Base-by-base conservation (phyloP, 768 basidiomycete species). In the Termitomyces sp. region DNA sequence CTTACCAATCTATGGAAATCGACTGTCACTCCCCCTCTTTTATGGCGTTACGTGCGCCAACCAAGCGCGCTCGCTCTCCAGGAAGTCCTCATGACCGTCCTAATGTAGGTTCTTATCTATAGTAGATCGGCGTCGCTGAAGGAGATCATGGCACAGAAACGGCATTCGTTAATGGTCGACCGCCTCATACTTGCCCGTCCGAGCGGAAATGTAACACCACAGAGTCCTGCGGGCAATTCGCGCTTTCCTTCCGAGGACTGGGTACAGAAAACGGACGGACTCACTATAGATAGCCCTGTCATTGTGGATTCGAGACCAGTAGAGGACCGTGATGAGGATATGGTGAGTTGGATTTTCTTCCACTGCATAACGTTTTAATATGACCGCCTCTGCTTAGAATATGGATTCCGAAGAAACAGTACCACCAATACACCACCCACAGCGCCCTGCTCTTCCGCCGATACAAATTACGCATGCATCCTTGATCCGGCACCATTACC, bases 181-280 rank as follows among this genome's bases (percentile, higher is more conserved):
- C 61, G 54, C 33, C 42, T 61, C 26, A 45, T 44, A 18, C 60
- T 64, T 50, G 51, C 57, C 38, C 57, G 64, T 57, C 50, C 65
- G 35, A 56, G 60, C 52, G 54, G 48, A 18, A 51, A 61, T 43
- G 56, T 47, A 9, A 60, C 60, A 20, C 55, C 64, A 9, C 49
- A 54, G 22, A 60, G 58, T 45, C 46, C 79, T 55, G 64, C 72
- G 45, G 66, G 60, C 65, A 74, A 71, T 62, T 75, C 78, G 63
- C 69, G 76, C 28, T 72, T 77, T 43, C 69, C 72, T 18, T 78
- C 82, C 9, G 89, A 90, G 58, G 88, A 91, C 65, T 92, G 88
- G 90, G 88, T 91, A 12, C 75, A 77, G 58, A 87, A 85, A 65
- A 81, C 90, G 4, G 78, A 81, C 54, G 85, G 80, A 48, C 77